A percentile compares a stretch with the other conserved stretches of the same genome.
Evolutionary conservation across 1,284 basidiomycete species (phyloP).

Genomic region (Ceratobasidium sp.): DNA sequence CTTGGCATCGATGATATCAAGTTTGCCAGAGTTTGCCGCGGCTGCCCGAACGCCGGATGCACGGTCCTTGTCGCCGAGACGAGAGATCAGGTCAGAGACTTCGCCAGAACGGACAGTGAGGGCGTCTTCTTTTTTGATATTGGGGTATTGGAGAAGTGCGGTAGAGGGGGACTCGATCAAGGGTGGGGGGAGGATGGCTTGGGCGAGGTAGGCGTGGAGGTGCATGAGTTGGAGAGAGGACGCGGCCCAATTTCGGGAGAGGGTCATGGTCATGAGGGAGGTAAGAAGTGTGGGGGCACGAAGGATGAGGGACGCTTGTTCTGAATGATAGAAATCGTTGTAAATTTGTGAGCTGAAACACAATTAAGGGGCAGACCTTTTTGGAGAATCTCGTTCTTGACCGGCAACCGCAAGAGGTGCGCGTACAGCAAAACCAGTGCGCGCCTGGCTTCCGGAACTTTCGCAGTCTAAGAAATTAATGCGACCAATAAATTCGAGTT

Average conservation of each 20-base stretch:
- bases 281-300: conserved; percentile 80
- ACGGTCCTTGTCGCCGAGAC: conserved; percentile 51
- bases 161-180: conserved; percentile 40
- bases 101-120: conserved; percentile 43
- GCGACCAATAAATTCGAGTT: not conserved
- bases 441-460: conserved; percentile 54
- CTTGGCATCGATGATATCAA: conserved; percentile 84
- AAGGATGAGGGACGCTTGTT: conserved; percentile 74
- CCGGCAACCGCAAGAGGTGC: conserved; percentile 81
- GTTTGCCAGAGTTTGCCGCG: conserved; percentile 76
- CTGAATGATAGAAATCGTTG: conserved; percentile 55
- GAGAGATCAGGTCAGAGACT: conserved; percentile 32
- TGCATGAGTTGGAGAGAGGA: conserved; percentile 84
- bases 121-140: conserved; percentile 63
- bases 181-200: conserved; percentile 75
- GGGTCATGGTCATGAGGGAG: conserved; percentile 84
- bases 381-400: conserved; percentile 67
- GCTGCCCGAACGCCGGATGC: conserved; percentile 75
- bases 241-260: conserved; percentile 91
- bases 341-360: conserved; percentile 15
- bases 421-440: conserved; percentile 86
- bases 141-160: conserved; percentile 79
- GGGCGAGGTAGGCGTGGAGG: conserved; percentile 84
- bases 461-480: conserved; percentile 19
- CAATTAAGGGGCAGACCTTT: conserved; percentile 64